phyloP scores from a whole-genome alignment of 148 eudicot genomes.

The Diospyros lotus region DNA sequence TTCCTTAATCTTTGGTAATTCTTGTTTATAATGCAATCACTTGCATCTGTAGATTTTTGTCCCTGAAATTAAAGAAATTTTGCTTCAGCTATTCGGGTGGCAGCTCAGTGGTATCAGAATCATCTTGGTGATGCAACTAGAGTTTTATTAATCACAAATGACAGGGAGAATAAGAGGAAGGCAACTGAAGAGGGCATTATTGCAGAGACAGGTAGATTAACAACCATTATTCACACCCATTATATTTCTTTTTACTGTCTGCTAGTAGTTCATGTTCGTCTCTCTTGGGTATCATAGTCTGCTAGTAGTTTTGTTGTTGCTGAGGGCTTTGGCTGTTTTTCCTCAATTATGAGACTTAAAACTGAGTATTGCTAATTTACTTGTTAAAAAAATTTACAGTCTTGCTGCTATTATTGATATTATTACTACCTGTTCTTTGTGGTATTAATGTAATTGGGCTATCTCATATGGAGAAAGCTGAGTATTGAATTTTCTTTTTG shows the following conservation, averaged over 20 bases:
- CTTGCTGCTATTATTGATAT: background rate
- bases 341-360: too few species aligned
- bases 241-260: background rate
- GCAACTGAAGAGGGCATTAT: conserved; percentile 76
- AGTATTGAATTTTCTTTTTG: conserved; percentile 9
- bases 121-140: conserved; percentile 64
- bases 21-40: background rate
- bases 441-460: background rate
- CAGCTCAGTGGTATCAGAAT: conserved; percentile 88
- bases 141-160: conserved; percentile 81
- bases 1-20: background rate
- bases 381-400: too few species aligned
- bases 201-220: conserved; percentile 76
- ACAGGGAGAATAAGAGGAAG: conserved; percentile 83
- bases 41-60: background rate
- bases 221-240: background rate
- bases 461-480: background rate
- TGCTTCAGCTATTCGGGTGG: conserved; percentile 88
- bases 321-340: too few species aligned
- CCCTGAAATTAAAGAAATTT: conserved; percentile 17
- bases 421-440: conserved; percentile 9
- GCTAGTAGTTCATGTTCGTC: background rate
- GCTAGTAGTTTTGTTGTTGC: too few species aligned
- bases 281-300: too few species aligned
- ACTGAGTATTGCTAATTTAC: too few species aligned